Percentiles rank a stretch among this genome's conserved stretches.
Evolutionary conservation across 495 filamentous ascomycete genomes (phyloP).

Genomic region (Podospora sp.): DNA sequence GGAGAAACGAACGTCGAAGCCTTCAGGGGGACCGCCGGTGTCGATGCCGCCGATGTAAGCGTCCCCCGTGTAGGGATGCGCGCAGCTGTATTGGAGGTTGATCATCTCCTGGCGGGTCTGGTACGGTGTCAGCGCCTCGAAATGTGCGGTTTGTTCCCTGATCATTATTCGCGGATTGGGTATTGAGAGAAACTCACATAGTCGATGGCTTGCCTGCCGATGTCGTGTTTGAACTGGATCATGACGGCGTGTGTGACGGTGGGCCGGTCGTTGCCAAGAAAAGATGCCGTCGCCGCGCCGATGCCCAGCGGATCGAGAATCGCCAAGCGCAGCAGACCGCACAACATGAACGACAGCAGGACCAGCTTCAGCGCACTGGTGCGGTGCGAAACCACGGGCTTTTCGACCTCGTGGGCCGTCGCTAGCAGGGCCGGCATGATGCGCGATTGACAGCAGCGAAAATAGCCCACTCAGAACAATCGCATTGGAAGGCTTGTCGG

Average conservation of each 20-base stretch:
- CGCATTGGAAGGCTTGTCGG: not conserved
- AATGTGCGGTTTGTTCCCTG: not conserved
- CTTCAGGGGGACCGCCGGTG: not conserved
- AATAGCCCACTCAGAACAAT: not conserved
- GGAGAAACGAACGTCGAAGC: not conserved
- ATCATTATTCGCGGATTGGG: no score
- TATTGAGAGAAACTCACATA: slow-evolving; percentile 46
- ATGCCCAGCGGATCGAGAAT: slow-evolving; percentile 31
- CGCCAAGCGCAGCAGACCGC: slow-evolving; percentile 13
- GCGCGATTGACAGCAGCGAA: not conserved
- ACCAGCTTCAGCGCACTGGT: not conserved
- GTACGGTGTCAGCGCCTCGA: not conserved
- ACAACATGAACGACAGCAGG: slow-evolving; percentile 17
- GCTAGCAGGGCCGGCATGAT: not conserved
- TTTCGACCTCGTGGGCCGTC: not conserved
- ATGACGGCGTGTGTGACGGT: slow-evolving; percentile 60
- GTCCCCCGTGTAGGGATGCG: slow-evolving; percentile 6
- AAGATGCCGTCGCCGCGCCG: slow-evolving; percentile 15
- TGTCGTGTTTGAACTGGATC: slow-evolving; percentile 59
- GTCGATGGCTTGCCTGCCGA: slow-evolving; percentile 41
- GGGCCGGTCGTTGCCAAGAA: not conserved
- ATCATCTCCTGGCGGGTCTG: slow-evolving; percentile 7
- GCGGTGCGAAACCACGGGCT: not conserved
- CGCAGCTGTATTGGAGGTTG: slow-evolving; percentile 9
- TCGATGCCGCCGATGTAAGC: not conserved